Conservation (phyloP, 805 yeast genomes). For the Hanseniaspora mollemarum region DNA sequence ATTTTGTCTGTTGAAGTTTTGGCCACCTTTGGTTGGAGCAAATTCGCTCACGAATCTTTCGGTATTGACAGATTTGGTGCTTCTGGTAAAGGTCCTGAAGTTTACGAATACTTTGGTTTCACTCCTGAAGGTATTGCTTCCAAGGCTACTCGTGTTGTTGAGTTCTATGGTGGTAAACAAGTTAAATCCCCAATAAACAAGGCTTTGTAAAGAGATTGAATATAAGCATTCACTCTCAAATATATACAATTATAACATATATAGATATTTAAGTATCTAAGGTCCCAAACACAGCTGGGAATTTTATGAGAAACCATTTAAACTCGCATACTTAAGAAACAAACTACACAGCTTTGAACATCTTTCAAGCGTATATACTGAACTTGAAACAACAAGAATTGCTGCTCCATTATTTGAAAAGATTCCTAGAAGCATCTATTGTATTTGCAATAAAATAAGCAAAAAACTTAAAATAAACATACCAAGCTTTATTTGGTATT, state of each 20-base stretch:
- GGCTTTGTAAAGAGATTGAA: constrained; percentile 46
- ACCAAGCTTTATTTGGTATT: neutral
- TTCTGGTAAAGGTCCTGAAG: constrained; percentile 76
- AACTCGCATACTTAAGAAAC: no score
- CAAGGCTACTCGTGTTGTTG: constrained; percentile 68
- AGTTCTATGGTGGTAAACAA: constrained; percentile 68
- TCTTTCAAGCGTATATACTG: no score
- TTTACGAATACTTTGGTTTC: constrained; percentile 78
- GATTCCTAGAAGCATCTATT: no score
- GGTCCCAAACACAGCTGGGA: no score
- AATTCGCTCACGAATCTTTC: constrained; percentile 91
- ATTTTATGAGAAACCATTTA: no score
- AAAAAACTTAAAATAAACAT: neutral
- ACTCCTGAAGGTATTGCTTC: constrained; percentile 85
- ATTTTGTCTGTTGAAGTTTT: constrained; percentile 87
- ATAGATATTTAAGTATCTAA: no score
- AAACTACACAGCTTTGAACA: no score
- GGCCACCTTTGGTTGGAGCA: constrained; percentile 84
- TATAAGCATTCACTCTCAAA: neutral
- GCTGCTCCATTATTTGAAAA: no score
- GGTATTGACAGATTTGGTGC: constrained; percentile 95
- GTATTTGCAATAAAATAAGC: constrained; percentile 33
- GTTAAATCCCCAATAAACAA: constrained; percentile 64
- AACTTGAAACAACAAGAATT: no score
- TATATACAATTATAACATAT: constrained; percentile 20